Base-by-base conservation (phyloP, 495 filamentous ascomycete species). In the Xylaria curta region DNA sequence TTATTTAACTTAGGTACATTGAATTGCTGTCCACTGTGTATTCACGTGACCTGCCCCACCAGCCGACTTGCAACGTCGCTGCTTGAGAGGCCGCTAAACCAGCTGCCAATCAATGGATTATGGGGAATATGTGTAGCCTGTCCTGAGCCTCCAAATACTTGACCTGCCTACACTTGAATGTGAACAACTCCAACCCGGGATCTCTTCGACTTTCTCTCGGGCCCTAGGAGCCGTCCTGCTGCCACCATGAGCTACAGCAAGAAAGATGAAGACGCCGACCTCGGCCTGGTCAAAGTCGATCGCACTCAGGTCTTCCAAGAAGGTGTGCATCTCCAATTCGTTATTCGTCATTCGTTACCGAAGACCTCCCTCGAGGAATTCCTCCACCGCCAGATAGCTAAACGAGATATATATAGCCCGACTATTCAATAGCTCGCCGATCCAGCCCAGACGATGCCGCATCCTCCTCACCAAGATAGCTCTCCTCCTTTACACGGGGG, bases 261-360 rank as follows among this genome's bases (percentile, higher is more conserved):
- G 87, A 98, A 97, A 87, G 95, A 98, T 82, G 95, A 98, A 87
- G 95, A 98, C 88, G 94, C 90, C 81, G 94, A 97, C 78, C 90
- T 91, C 82, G 89, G 93, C 76, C 89, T 97, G 86, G 91, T 97
- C 87, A 96, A 94, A 87, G 93, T 99, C 72, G 96, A 99, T 85
- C 92, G 97, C 78, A 98, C 96, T 71, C 94, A 95, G 74, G 96
- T 99, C 70, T 99, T 98, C 82, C 96, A 99, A 89, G 97, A 99
- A 91, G 96, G 96, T 98, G 83, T 82, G 86, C 72, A 59, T 13
- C 70, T 62, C 72, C 64, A 72, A 75, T 76, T 53, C 68, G 72
- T 72, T 62, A 26, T 36, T 38, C 36, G 36, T 38, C 8, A 38
- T 38, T 38, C 70, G 72, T 72, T 62, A 28, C 68, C 51, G 38